phyloP scores from a whole-genome alignment of 148 eudicot species.

The Rhododendron henanense region DNA sequence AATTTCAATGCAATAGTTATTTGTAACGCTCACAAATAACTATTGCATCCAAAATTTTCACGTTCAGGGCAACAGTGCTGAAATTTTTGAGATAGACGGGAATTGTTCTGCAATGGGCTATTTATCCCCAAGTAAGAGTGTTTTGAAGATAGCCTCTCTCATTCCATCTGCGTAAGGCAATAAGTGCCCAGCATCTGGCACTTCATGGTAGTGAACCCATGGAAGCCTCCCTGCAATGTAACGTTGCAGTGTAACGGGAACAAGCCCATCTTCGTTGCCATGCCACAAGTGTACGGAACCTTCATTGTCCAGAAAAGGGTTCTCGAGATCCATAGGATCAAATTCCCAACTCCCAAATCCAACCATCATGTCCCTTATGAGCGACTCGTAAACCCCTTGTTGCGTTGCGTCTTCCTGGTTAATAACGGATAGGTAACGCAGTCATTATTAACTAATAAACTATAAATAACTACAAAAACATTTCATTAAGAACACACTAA shows the following conservation, averaged over 20 bases:
- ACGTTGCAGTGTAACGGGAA: conserved; percentile 41
- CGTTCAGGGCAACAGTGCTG: too few species aligned
- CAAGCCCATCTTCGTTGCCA: conserved; percentile 44
- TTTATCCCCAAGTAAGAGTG: conserved; percentile 20
- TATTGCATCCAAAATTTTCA: too few species aligned
- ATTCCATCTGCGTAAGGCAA: conserved; percentile 32
- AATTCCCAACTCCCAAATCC: conserved; percentile 52
- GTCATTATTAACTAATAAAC: neutral
- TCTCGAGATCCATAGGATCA: conserved; percentile 34
- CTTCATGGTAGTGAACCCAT: conserved; percentile 57
- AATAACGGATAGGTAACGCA: neutral
- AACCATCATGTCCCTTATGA: conserved; percentile 33
- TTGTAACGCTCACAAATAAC: too few species aligned
- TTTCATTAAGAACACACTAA: neutral
- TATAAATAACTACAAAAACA: neutral
- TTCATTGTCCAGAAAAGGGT: conserved; percentile 14
- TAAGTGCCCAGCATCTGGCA: conserved; percentile 42
- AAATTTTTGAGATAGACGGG: neutral
- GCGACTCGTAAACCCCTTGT: conserved; percentile 36
- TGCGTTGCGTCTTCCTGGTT: conserved; percentile 20
- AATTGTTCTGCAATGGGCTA: neutral
- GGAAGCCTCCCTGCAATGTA: conserved; percentile 44
- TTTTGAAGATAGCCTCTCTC: conserved; percentile 30
- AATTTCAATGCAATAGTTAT: neutral
- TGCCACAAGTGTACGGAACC: conserved; percentile 49